A percentile compares a stretch with the other conserved stretches of the same genome.
These are phyloP conservation scores for Emergomyces africanus DNA, from an alignment of 2,329 filamentous ascomycete species.

Conservation along the genomic window DNA sequence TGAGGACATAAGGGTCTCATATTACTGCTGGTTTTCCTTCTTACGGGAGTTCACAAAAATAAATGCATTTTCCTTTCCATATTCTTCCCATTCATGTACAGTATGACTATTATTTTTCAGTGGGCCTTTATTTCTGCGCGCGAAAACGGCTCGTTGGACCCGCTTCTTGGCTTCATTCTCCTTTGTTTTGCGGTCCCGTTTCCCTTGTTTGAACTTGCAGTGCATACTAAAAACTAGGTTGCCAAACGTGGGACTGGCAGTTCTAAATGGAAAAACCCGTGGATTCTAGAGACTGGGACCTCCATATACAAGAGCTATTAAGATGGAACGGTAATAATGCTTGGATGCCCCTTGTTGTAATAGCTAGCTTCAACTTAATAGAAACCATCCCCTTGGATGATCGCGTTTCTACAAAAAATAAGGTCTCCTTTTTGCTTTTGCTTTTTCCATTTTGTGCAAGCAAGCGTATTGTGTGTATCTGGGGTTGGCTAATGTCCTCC, in stretches of 20 bases:
- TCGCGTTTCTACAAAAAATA: not conserved
- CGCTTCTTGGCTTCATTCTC: not conserved
- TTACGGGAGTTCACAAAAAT: not conserved
- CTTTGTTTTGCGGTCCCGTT: not conserved
- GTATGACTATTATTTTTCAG: not conserved
- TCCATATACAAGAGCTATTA: not conserved
- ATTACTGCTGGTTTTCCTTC: not conserved
- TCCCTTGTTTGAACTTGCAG: not conserved
- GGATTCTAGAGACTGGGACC: not conserved
- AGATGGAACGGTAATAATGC: not conserved
- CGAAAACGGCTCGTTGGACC: not conserved
- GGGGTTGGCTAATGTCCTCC: not conserved
- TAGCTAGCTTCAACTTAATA: no score
- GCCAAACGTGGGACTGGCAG: not conserved
- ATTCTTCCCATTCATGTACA: conserved; percentile 1
- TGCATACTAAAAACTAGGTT: not conserved
- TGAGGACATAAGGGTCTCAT: not conserved
- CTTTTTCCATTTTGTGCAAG: no score
- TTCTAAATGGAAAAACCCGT: not conserved
- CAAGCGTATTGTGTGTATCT: not conserved
- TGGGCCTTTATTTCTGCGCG: not conserved
- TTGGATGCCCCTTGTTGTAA: no score
- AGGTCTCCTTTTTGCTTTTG: not conserved
- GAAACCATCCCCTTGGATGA: no score
- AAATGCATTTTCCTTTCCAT: not conserved